Base-by-base conservation (phyloP, 1,284 basidiomycete species). In the Fomitopsis palustris region DNA sequence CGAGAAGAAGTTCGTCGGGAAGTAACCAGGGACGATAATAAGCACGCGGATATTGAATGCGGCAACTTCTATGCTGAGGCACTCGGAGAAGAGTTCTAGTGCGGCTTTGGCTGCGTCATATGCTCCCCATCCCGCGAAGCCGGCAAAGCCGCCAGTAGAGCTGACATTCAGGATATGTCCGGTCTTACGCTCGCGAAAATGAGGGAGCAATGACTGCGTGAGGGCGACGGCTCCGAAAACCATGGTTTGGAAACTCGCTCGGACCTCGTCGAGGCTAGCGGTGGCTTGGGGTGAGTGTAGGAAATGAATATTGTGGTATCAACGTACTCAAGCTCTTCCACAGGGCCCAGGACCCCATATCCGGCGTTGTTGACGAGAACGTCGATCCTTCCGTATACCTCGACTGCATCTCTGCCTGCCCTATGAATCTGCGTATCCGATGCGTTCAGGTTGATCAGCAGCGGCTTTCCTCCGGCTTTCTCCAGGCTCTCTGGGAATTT, bases 181-280 rank as follows among this genome's bases (percentile, higher is more conserved):
- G 7, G 67, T 62, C 19, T 62, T 55, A 25, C 66, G 67, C 9
- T 51, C 60, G 29, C 70, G 69, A 55, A 73, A 64, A 25, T 66
- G 57, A 0, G 71, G 68, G 31, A 75, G 64, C 2, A 75, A 60
- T 0, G 70, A 62, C 42, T 75, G 69, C 7, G 68, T 73, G 58
- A 74, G 65, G 14, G 69, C 68, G 51, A 74, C 58, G 16, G 67
- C 62, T 6, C 72, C 71, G 55, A 74, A 75, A 10, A 75, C 56
- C 58, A 73, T 72, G 19, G 66, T 65, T 54, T 71, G 67, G 66
- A 72, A 74, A 54, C 73, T 66, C n/a, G 49, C 59, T 29, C 61
- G 63, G 31, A 69, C 54, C n/a, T 67, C 66, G 21, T 55, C 57
- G n/a, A 65, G 10, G 33, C 66, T 70, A 57, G 2, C 10, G 47